Evolutionary conservation across 768 basidiomycete species (phyloP), one percentile per base, ranked within the genome.

Genomic region (Suillus paluster): DNA sequence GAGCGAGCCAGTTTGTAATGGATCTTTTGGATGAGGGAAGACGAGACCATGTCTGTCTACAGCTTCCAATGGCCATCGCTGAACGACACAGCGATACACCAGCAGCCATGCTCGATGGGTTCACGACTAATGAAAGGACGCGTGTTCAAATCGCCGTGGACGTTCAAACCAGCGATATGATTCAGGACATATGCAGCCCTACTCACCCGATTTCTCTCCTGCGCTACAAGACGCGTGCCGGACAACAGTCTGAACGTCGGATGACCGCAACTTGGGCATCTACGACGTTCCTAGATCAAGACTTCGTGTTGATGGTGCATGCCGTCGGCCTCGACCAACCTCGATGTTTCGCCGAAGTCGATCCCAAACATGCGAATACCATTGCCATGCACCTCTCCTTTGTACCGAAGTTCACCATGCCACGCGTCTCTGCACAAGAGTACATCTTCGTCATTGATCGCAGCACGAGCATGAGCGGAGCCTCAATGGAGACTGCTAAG

Each of bases 361-460:
- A 77, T 49, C 15, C n/a, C 25, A 27, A 46, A 4, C 45, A 62
- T 44, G 39, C 69, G 56, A 50, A 65, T 59, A 80, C 81, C 1
- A 66, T 85, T 1, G 84, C 84, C 0, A 71, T 87, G 74, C 84
- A 83, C 45, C 68, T 87, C 41, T 83, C 81, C 0, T 68, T 88
- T 27, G 79, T 88, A 7, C 86, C 87, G 1, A 81, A 79, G 50
- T 82, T 83, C 60, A 67, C 74, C 17, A 66, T 85, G 3, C 78
- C 80, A 1, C 75, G 77, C 1, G 67, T 85, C 1, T 61, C 62
- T 7, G 66, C 74, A 0, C 86, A 86, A 58, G 86, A 89, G 60
- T 89, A 83, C 59, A 73, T 89, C 0, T 89, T 89, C 64, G 58
- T 89, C 10, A 72, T 89, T 14, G 87, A 89, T 63, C 74, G 85